Evolutionary conservation across 2,329 filamentous ascomycete species (phyloP).

Genomic region (Trichothecium sympodiale): DNA sequence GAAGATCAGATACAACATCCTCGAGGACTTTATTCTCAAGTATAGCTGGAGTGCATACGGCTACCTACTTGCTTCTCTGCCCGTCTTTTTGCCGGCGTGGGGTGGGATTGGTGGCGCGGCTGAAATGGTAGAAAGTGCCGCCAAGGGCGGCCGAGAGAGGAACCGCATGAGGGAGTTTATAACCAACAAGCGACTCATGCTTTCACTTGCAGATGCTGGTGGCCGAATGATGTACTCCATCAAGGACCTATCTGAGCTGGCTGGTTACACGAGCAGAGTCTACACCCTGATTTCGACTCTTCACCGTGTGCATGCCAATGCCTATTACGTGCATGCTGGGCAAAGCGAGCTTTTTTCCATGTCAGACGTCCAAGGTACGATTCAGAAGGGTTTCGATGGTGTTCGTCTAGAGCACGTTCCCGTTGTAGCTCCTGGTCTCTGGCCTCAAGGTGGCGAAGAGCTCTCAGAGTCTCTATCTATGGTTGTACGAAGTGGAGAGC

Average conservation of each 20-base stretch:
- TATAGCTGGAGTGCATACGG: conserved; percentile 98
- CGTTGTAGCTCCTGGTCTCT: conserved; percentile 77
- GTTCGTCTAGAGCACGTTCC: conserved; percentile 89
- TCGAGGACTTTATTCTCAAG: conserved; percentile 96
- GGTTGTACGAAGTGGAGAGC: conserved; percentile 81
- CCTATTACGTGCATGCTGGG: conserved; percentile 60
- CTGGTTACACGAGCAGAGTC: conserved; percentile 89
- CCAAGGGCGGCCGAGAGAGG: conserved; percentile 54
- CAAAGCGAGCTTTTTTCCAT: conserved; percentile 77
- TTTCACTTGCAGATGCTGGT: conserved; percentile 90
- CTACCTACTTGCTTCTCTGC: conserved; percentile 84
- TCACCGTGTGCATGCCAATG: conserved; percentile 83
- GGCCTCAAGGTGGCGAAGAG: conserved; percentile 85
- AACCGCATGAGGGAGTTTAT: conserved; percentile 97
- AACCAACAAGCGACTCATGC: conserved; percentile 96
- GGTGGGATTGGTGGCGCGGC: conserved; percentile 67
- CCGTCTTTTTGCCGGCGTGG: conserved; percentile 90
- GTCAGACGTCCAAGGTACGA: conserved; percentile 85
- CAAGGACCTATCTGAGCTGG: conserved; percentile 92
- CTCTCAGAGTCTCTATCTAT: conserved; percentile 81
- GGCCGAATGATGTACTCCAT: conserved; percentile 99
- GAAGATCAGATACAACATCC: conserved; percentile 96
- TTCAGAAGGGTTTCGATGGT: conserved; percentile 89
- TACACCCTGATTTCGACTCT: conserved; percentile 93
- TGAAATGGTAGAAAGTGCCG: conserved; percentile 46